Evolutionary conservation across 2,329 filamentous ascomycete genomes (phyloP).

Genomic region (Fusarium nematophilum): DNA sequence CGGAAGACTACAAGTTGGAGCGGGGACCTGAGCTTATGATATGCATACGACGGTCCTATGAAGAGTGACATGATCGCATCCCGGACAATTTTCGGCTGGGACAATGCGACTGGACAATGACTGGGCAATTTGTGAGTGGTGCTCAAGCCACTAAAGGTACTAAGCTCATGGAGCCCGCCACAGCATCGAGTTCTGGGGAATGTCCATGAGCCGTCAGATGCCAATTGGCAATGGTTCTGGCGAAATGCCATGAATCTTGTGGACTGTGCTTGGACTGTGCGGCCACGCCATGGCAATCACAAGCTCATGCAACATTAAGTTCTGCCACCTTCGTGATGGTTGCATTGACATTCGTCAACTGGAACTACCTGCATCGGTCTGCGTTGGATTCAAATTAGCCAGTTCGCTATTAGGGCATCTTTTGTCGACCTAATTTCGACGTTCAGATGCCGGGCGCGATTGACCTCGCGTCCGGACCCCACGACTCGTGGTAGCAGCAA

Average conservation of each 20-base stretch:
- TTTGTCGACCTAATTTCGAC: constrained; percentile 28
- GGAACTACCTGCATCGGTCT: constrained; percentile 14
- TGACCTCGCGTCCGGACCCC: constrained; percentile 15
- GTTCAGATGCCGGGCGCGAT: constrained; percentile 25
- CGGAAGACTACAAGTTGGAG: neutral
- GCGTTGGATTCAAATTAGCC: constrained; percentile 11
- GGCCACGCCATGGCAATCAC: neutral
- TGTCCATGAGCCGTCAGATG: constrained; percentile 34
- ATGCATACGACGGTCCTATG: constrained; percentile 4
- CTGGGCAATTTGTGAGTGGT: constrained; percentile 2
- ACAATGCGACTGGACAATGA: neutral
- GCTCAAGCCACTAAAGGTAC: constrained; percentile 27
- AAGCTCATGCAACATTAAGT: constrained; percentile 8
- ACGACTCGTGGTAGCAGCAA: too few species aligned
- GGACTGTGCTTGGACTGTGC: constrained; percentile 2
- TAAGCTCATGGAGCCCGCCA: constrained; percentile 13
- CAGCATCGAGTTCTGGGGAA: constrained; percentile 32
- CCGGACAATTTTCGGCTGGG: constrained; percentile 1
- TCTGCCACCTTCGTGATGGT: constrained; percentile 4
- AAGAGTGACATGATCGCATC: neutral
- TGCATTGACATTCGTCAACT: constrained; percentile 22
- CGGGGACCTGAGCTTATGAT: constrained; percentile 9
- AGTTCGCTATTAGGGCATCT: constrained; percentile 1
- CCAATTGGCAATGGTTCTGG: constrained; percentile 38
- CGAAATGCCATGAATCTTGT: constrained; percentile 32